These are phyloP conservation scores for Cruciata laevipes DNA, from an alignment of 257 asterid genomes.

Conservation along the genomic window DNA sequence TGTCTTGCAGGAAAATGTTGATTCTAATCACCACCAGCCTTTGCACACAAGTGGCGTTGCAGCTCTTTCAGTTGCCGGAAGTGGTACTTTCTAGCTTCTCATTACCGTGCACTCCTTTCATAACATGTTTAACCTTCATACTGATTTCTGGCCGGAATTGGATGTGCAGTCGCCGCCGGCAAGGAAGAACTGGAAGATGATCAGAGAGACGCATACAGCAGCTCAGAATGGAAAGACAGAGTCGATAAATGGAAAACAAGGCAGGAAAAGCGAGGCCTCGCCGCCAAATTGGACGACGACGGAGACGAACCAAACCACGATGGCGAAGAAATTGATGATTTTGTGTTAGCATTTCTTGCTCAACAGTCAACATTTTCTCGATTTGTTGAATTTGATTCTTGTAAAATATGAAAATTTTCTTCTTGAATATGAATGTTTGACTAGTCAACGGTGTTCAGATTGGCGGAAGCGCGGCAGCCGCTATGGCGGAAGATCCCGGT, in stretches of 20 bases:
- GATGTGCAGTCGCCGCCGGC: constrained; percentile 40
- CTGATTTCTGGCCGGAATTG: background rate
- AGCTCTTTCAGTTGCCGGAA: constrained; percentile 48
- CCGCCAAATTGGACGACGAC: constrained; percentile 40
- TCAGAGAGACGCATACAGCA: constrained; percentile 42
- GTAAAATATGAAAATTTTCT: too few relatives aligned
- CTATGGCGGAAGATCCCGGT: constrained; percentile 81
- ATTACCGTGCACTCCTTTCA: background rate
- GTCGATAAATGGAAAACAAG: constrained; percentile 75
- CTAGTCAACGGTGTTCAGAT: constrained; percentile 26
- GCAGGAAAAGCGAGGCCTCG: constrained; percentile 69
- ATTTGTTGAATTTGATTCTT: too few relatives aligned
- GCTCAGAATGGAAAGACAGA: constrained; percentile 68
- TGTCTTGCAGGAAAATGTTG: constrained; percentile 45
- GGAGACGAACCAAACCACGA: constrained; percentile 26
- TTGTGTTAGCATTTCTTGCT: constrained; percentile 33
- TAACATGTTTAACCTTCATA: too few relatives aligned
- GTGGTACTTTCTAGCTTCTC: constrained; percentile 30
- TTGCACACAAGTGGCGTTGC: constrained; percentile 30
- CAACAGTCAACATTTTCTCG: background rate
- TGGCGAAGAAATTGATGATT: constrained; percentile 42
- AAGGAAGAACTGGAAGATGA: constrained; percentile 66
- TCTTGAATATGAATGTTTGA: background rate
- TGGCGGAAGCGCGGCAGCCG: constrained; percentile 83
- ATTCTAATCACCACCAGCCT: constrained; percentile 26